Conservation (phyloP, 192 early-diverging fungal genomes). For the Linderina pennispora region DNA sequence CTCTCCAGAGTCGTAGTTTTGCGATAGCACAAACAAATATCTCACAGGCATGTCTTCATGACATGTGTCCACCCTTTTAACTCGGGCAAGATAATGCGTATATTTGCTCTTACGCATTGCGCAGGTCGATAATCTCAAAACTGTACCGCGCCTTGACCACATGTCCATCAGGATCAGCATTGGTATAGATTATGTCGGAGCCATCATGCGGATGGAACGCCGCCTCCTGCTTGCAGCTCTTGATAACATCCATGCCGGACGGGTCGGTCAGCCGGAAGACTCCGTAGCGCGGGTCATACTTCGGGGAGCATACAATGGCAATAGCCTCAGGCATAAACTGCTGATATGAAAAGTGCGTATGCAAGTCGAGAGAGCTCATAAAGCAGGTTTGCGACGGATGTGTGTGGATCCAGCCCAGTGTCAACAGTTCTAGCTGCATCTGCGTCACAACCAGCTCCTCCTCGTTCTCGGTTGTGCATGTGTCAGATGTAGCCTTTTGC, state of each 20-base stretch:
- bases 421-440: constrained; percentile 66
- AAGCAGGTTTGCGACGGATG: constrained; percentile 95
- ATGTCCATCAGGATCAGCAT: constrained; percentile 37
- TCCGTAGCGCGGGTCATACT: constrained; percentile 63
- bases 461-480: constrained; percentile 76
- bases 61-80: no score
- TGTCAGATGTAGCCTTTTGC: constrained; percentile 81
- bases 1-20: no score
- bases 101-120: constrained; percentile 14
- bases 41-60: no score
- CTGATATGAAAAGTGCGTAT: constrained; percentile 90
- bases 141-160: constrained; percentile 35
- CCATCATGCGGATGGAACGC: constrained; percentile 76
- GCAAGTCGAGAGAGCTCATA: constrained; percentile 87
- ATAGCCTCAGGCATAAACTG: constrained; percentile 88
- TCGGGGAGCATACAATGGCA: constrained; percentile 84
- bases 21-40: no score
- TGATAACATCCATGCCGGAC: constrained; percentile 71
- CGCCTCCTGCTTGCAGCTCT: constrained; percentile 58
- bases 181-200: constrained; percentile 31
- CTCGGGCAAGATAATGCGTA: no score
- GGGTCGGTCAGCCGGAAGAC: constrained; percentile 86
- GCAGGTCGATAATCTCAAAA: constrained; percentile 45
- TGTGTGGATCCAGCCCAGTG: constrained; percentile 90
- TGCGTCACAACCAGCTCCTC: constrained; percentile 78